A percentile compares a stretch with the other conserved stretches of the same genome.
Evolutionary conservation across 208 protist species (phyloP).

Genomic region (Zelonia costaricensis): DNA sequence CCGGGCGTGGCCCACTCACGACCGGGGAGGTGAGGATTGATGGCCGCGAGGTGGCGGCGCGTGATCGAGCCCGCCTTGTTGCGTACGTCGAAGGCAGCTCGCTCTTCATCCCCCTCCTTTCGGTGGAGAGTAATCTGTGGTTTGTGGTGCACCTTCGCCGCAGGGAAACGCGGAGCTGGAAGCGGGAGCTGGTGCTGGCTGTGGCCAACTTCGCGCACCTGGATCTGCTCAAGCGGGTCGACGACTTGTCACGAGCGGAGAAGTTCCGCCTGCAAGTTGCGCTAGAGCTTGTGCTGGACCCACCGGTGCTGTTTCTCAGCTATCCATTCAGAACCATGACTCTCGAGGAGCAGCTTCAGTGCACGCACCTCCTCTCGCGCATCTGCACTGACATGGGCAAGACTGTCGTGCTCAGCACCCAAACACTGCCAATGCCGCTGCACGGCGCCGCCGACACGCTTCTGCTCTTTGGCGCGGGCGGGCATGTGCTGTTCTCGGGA

Average conservation of each 20-base stretch:
- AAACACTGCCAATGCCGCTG: conserved; percentile 34
- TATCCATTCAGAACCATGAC: conserved; percentile 44
- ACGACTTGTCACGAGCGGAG: conserved; percentile 35
- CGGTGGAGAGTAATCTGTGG: conserved; percentile 52
- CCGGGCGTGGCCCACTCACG: conserved; percentile 21
- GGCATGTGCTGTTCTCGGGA: conserved; percentile 57
- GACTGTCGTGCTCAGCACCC: conserved; percentile 56
- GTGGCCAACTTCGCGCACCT: conserved; percentile 41
- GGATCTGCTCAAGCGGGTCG: conserved; percentile 25
- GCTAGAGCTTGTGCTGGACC: conserved; percentile 63
- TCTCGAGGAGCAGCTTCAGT: conserved; percentile 20
- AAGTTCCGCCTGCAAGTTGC: conserved; percentile 54
- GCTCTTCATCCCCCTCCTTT: conserved; percentile 45
- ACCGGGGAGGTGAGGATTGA: conserved; percentile 40
- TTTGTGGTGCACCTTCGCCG: conserved; percentile 57
- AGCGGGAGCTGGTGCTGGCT: conserved; percentile 34
- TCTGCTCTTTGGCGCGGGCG: conserved; percentile 42
- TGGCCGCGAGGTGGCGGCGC: background rate
- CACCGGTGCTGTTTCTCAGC: conserved; percentile 43
- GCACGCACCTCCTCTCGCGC: conserved; percentile 31
- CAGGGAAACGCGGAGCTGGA: conserved; percentile 32
- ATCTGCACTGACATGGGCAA: conserved; percentile 43
- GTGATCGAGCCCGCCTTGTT: conserved; percentile 12
- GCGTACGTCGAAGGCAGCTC: conserved; percentile 18
- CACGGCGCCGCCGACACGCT: conserved; percentile 38